Base-by-base conservation (phyloP, 768 basidiomycete genomes). In the Russula vinacea region DNA sequence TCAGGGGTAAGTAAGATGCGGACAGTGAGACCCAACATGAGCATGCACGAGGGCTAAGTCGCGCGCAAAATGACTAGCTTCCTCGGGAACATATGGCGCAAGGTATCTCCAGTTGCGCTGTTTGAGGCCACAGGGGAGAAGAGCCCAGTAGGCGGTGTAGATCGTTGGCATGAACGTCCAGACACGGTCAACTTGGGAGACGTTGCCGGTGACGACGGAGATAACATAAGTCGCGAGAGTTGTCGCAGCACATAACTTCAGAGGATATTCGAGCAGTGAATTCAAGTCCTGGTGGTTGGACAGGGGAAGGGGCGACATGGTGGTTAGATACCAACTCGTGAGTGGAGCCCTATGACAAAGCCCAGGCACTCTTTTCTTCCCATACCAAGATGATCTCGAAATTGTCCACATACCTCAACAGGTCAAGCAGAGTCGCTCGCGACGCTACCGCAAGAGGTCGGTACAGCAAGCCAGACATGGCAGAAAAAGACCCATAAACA, bases 151-250 rank as follows among this genome's bases (percentile, higher is more conserved):
- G 1, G 86, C 84, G 0, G 87, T 84, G 75, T 95, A 96, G 22
- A 95, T 79, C 8, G 88, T 81, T 0, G 95, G 94, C 40, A 91
- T 70, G 73, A 94, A 84, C 14, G 76, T 81, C 83, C 84, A 84
- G 16, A 93, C 71, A 33, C 91, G 84, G 76, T 98, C 93, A 29
- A 95, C 92, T 72, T 94, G 91, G 1, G 89, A 91, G 54, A 90
- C 88, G 69, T 95, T 94, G 47, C 82, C 80, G 0, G 90, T 92
- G 42, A 89, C 52, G 26, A 92, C 56, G 8, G 89, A 89, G 5
- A 81, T 72, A 8, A 89, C 67, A 70, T 83, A 93, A 8, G 84
- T 81, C 0, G 72, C 71, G 5, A 72, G 64, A 0, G 84, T 84
- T 0, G 75, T 72, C 35, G 78, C 78, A 0, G 79, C 56, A 66